A percentile compares a stretch with the other conserved stretches of the same genome.
phyloP scores from a whole-genome alignment of 108 stramenopile genomes.

The Nannochloropsis oceanica region DNA sequence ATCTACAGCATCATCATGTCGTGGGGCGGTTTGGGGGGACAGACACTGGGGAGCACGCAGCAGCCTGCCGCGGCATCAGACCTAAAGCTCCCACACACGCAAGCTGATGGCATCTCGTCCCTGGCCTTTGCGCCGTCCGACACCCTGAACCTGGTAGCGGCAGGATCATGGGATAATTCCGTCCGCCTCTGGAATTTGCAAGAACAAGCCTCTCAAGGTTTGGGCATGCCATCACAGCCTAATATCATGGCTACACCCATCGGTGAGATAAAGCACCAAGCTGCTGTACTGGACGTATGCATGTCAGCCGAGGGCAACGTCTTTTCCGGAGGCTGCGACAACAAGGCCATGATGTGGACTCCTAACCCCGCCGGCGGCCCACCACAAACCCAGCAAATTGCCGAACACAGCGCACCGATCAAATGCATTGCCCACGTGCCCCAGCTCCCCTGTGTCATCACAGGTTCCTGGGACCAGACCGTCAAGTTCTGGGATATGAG shows the following conservation, averaged over 20 bases:
- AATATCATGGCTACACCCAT: neutral
- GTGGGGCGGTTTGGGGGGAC: neutral
- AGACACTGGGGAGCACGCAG: neutral
- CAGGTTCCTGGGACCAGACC: slow-evolving; percentile 17
- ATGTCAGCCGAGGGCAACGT: neutral
- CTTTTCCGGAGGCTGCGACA: neutral
- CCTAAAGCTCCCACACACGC: neutral
- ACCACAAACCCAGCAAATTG: neutral
- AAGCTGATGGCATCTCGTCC: neutral
- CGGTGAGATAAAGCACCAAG: neutral
- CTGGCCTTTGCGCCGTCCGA: neutral
- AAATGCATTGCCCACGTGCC: neutral
- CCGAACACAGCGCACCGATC: neutral
- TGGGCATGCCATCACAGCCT: neutral
- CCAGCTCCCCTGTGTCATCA: neutral
- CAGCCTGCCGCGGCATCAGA: neutral
- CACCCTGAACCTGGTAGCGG: neutral
- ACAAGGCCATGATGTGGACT: neutral
- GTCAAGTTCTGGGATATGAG: slow-evolving; percentile 35
- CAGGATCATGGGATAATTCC: neutral
- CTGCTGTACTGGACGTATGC: neutral
- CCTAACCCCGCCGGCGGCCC: neutral
- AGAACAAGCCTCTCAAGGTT: neutral
- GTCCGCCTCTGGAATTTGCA: neutral
- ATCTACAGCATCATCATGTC: neutral